Percentiles rank a stretch among this genome's conserved stretches.
Conservation (phyloP, 176 grass and related monocot genomes). For the Saccharum spontaneum region DNA sequence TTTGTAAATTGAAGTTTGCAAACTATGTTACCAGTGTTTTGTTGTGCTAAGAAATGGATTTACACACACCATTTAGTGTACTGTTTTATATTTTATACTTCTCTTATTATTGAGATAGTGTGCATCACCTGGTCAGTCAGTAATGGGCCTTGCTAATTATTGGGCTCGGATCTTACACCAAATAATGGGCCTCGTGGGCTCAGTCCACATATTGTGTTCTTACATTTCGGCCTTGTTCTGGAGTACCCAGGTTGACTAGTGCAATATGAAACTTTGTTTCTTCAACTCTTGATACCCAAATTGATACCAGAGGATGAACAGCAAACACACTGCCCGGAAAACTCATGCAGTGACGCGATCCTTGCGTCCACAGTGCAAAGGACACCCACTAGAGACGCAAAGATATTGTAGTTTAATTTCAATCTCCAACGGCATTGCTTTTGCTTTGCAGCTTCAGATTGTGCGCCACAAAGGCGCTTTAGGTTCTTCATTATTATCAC, state of each 20-base stretch:
- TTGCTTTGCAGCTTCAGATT: slow-evolving; percentile 21
- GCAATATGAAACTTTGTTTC: not conserved
- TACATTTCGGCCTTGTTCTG: not conserved
- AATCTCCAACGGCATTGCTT: not conserved
- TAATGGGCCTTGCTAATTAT: not conserved
- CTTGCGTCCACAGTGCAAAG: not conserved
- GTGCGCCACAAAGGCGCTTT: slow-evolving; percentile 1
- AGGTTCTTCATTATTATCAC: not conserved
- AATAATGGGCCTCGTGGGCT: slow-evolving; percentile 17
- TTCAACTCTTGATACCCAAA: not conserved
- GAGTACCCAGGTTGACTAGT: not conserved
- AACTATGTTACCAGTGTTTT: not conserved
- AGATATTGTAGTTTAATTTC: not conserved
- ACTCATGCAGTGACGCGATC: not conserved
- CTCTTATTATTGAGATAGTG: not conserved
- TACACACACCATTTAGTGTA: not conserved
- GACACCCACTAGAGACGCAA: not conserved
- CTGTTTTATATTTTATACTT: slow-evolving; percentile 7
- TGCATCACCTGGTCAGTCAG: not conserved
- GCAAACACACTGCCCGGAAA: not conserved
- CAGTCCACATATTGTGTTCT: not conserved
- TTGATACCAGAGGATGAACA: not conserved
- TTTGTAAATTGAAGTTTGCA: slow-evolving; percentile 69
- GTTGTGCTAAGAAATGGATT: not conserved
- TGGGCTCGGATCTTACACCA: not conserved